Conservation (phyloP, 148 eudicot species). For the Rhododendron ferrugineum region DNA sequence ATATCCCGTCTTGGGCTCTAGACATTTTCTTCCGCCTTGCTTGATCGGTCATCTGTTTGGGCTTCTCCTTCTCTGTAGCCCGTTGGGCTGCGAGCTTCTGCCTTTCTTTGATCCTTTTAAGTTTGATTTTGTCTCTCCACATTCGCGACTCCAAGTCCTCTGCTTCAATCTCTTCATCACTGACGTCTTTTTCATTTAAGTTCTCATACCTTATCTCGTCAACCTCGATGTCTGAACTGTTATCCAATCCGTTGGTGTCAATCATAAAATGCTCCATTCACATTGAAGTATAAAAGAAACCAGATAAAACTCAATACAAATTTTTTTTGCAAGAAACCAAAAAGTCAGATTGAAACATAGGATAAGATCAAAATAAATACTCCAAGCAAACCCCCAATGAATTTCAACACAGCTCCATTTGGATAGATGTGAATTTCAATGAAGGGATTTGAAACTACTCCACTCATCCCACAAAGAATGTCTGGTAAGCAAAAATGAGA, state of each 20-base stretch:
- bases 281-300: neutral
- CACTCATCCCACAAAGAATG: neutral
- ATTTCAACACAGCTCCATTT: neutral
- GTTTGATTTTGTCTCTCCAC: constrained; percentile 83
- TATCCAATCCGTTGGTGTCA: constrained; percentile 7
- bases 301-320: neutral
- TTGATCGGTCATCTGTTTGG: constrained; percentile 59
- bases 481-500: neutral
- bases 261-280: constrained; percentile 19
- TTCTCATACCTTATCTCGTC: constrained; percentile 66
- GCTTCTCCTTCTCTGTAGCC: constrained; percentile 64
- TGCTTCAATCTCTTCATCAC: constrained; percentile 81
- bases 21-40: constrained; percentile 90
- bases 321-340: neutral
- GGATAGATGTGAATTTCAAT: neutral
- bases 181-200: constrained; percentile 75
- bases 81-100: constrained; percentile 59
- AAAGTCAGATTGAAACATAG: neutral
- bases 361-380: neutral
- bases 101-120: constrained; percentile 63
- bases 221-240: constrained; percentile 71
- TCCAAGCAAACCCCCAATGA: neutral
- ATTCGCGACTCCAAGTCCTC: constrained; percentile 67
- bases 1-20: constrained; percentile 82
- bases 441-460: neutral